These are phyloP conservation scores for Sarocladium oryzae DNA, from an alignment of 2,329 filamentous ascomycete species.

Conservation along the genomic window DNA sequence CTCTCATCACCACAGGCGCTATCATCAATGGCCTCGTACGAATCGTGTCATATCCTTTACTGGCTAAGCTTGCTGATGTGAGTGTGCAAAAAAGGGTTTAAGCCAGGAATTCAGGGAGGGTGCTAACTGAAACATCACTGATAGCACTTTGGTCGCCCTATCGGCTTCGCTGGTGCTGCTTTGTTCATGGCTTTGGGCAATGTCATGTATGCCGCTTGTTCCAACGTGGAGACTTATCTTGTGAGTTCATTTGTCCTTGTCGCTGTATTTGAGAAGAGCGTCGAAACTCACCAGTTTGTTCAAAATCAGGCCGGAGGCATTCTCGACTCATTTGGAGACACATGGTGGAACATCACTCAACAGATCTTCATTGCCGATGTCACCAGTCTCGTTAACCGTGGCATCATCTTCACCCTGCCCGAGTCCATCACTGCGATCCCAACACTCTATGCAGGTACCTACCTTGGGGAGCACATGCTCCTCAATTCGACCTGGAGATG, in stretches of 20 bases:
- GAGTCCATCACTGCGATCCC: conserved; percentile 33
- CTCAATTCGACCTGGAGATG: conserved; percentile 32
- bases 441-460: conserved; percentile 23
- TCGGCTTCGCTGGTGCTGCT: conserved; percentile 39
- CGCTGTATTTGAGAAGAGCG: no score
- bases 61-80: conserved; percentile 52
- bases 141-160: conserved; percentile 47
- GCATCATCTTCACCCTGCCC: conserved; percentile 52
- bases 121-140: not conserved
- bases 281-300: not conserved
- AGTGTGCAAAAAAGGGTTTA: not conserved
- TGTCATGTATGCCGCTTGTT: conserved; percentile 50
- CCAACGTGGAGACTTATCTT: conserved; percentile 46
- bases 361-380: conserved; percentile 56
- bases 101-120: not conserved
- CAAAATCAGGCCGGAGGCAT: conserved; percentile 38
- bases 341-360: conserved; percentile 26
- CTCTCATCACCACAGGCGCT: conserved; percentile 39
- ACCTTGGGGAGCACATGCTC: conserved; percentile 28
- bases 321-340: conserved; percentile 53
- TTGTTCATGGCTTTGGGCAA: conserved; percentile 34
- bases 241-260: conserved; percentile 16
- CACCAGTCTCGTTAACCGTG: conserved; percentile 53
- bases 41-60: conserved; percentile 50
- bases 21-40: conserved; percentile 41